phyloP scores from a whole-genome alignment of 495 filamentous ascomycete species.

The Podospora appendiculata region DNA sequence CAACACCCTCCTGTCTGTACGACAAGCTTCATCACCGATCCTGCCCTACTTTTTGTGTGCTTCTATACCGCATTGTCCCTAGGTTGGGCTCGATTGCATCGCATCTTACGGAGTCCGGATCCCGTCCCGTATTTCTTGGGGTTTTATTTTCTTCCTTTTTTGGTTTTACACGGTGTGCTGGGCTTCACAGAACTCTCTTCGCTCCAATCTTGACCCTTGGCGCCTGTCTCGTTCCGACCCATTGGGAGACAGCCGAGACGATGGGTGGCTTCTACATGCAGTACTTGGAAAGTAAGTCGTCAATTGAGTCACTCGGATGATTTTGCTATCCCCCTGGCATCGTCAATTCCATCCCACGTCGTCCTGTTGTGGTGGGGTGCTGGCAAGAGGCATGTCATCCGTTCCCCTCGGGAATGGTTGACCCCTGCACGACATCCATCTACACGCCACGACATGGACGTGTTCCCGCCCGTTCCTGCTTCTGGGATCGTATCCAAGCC shows the following conservation, averaged over 20 bases:
- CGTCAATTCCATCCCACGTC: constrained; percentile 9
- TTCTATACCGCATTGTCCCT: constrained; percentile 21
- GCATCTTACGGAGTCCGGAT: constrained; percentile 36
- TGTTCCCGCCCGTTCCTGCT: constrained; percentile 14
- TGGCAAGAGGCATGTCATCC: constrained; percentile 16
- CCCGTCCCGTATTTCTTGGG: constrained; percentile 19
- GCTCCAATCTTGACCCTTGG: constrained; percentile 1
- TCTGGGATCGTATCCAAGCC: constrained; percentile 14
- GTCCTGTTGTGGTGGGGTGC: constrained; percentile 16
- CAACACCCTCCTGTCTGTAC: constrained; percentile 33
- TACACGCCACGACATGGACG: constrained; percentile 18
- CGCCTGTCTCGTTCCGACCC: constrained; percentile 2
- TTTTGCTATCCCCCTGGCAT: neutral
- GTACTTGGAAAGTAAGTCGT: constrained; percentile 55
- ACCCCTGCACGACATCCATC: constrained; percentile 19
- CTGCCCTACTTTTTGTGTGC: constrained; percentile 18
- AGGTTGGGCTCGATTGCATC: constrained; percentile 52
- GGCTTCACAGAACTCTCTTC: constrained; percentile 6
- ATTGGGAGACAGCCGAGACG: constrained; percentile 25
- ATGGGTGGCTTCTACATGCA: constrained; percentile 57
- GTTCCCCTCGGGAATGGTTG: constrained; percentile 13
- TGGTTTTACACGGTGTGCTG: constrained; percentile 11
- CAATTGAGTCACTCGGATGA: constrained; percentile 8
- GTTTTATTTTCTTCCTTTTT: constrained; percentile 17
- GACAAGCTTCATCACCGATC: constrained; percentile 33